Percentiles rank a stretch among this genome's conserved stretches.
phyloP scores from a whole-genome alignment of 106 monocot genomes.

The Dendrobium huoshanense region DNA sequence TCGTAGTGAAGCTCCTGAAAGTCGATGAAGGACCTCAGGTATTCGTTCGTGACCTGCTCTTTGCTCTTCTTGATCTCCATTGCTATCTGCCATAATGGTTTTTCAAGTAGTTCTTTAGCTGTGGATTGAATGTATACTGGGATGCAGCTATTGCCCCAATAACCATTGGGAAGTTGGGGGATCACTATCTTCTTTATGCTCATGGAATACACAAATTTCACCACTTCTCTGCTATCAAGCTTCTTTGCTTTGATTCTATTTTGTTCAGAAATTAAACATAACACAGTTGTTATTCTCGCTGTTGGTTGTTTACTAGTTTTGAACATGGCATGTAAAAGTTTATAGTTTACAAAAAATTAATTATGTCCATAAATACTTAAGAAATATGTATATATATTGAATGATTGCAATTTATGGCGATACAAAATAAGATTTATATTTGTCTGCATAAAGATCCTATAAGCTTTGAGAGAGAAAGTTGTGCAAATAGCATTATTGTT shows the following conservation, averaged over 20 bases:
- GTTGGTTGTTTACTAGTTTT: too few species aligned
- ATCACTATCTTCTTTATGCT: slow-evolving; percentile 38
- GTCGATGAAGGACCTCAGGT: slow-evolving; percentile 59
- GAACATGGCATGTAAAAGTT: too few species aligned
- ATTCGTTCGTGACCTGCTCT: slow-evolving; percentile 28
- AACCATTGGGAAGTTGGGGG: slow-evolving; percentile 32
- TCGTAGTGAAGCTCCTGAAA: slow-evolving; percentile 47
- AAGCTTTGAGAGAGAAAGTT: too few species aligned
- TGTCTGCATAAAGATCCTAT: too few species aligned
- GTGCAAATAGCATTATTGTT: too few species aligned
- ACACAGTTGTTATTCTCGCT: too few species aligned
- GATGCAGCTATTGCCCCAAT: slow-evolving; percentile 66
- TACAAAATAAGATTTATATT: too few species aligned
- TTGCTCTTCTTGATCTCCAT: slow-evolving; percentile 45
- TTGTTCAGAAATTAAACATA: neutral
- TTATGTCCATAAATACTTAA: too few species aligned
- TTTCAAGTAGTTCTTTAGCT: slow-evolving; percentile 21
- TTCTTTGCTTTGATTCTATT: slow-evolving; percentile 29
- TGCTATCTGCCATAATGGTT: slow-evolving; percentile 28
- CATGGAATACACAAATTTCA: slow-evolving; percentile 69
- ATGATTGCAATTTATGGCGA: too few species aligned
- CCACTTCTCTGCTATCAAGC: slow-evolving; percentile 10
- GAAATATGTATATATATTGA: too few species aligned
- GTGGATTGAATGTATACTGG: slow-evolving; percentile 43
- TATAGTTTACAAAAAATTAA: too few species aligned